Evolutionary conservation across 176 grass and related monocot species (phyloP), one percentile per base, ranked within the genome.

Genomic region (Olyra latifolia): DNA sequence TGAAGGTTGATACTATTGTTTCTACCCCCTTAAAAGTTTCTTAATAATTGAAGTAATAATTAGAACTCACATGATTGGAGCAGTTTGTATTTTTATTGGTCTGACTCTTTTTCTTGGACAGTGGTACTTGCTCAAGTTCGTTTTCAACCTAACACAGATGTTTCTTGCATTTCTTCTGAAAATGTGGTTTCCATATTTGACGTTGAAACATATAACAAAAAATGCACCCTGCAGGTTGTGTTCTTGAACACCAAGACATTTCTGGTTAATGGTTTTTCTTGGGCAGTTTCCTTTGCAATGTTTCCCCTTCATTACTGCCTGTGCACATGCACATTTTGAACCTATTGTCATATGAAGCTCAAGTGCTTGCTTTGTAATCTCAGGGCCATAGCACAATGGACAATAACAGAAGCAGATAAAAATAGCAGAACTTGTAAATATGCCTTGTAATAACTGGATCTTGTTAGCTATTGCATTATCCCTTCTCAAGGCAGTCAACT

Each of bases 51-150:
- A n/a, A n/a, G n/a, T n/a, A n/a, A n/a, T n/a, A n/a, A n/a, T n/a
- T n/a, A n/a, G n/a, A n/a, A n/a, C n/a, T n/a, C n/a, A n/a, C n/a
- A n/a, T n/a, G n/a, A n/a, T n/a, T n/a, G n/a, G n/a, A n/a, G n/a
- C n/a, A n/a, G n/a, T n/a, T 22, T 32, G 12, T 22, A 9, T 8
- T 44, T 25, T 65, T 46, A 11, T 53, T n/a, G 12, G 4, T 15
- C 48, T 66, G 48, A 87, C 63, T 71, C 12, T n/a, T 83, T 80
- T 53, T 61, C 49, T 62, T 76, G 45, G 55, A 78, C 79, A 98
- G 95, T 15, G 92, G 95, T 66, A 93, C 81, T 57, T n/a, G 86
- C 88, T 54, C 96, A 98, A 86, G 90, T 98, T 79, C 93, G 95
- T 69, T 98, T 98, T 82, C 95, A 98, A 79, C 95, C 95, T 78